These are phyloP conservation scores for Phyllostachys edulis DNA, from an alignment of 176 grass and related monocot genomes.

Conservation along the genomic window DNA sequence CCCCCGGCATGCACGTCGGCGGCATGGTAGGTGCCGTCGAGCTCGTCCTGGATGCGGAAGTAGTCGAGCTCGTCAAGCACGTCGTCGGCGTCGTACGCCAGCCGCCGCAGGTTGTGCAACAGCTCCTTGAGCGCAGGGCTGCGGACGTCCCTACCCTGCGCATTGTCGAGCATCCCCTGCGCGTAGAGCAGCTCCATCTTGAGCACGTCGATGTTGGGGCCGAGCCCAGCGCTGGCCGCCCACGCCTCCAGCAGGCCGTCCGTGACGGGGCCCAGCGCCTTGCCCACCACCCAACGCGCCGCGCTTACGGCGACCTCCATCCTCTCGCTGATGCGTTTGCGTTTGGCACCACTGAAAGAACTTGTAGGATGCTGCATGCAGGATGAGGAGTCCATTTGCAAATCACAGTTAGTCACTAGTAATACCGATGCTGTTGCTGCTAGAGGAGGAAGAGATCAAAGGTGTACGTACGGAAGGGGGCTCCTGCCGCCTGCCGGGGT, in stretches of 20 bases:
- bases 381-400: too few species aligned
- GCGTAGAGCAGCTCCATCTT: constrained; percentile 16
- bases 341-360: too few species aligned
- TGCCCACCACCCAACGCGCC: constrained; percentile 3
- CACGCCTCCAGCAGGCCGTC: constrained; percentile 24
- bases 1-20: neutral
- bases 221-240: neutral
- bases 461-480: too few species aligned
- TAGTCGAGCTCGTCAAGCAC: constrained; percentile 27
- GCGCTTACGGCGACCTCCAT: neutral
- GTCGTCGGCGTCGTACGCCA: neutral
- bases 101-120: neutral
- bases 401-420: too few species aligned
- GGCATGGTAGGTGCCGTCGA: neutral
- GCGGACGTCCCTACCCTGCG: neutral
- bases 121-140: neutral
- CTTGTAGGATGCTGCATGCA: too few species aligned
- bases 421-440: too few species aligned
- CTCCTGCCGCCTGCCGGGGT: too few species aligned
- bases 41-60: constrained; percentile 30
- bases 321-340: too few species aligned
- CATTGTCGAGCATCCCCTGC: neutral
- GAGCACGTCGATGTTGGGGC: neutral
- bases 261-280: neutral
- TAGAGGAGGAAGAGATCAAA: too few species aligned